phyloP scores from a whole-genome alignment of 768 basidiomycete genomes.

The Mycena vitilis region DNA sequence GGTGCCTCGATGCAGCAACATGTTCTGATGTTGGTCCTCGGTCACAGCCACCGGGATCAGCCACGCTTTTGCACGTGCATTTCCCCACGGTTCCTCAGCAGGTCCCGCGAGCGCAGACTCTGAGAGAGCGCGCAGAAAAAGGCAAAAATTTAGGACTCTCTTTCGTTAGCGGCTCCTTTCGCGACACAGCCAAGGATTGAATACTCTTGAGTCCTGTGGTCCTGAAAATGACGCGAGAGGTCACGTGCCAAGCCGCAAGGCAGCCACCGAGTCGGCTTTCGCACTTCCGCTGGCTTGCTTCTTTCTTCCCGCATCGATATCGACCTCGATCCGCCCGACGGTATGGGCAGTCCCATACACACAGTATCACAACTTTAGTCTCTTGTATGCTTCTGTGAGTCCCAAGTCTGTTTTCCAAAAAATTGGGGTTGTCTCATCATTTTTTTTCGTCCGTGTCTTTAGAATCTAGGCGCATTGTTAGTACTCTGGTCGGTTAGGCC shows the following conservation, averaged over 20 bases:
- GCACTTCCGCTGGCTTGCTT: slow-evolving; percentile 21
- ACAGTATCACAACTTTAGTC: slow-evolving; percentile 12
- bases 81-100: too few relatives aligned
- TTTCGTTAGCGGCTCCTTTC: too few relatives aligned
- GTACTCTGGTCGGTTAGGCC: slow-evolving; percentile 1
- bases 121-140: too few relatives aligned
- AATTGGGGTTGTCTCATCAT: slow-evolving; percentile 13
- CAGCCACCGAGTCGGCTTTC: not conserved
- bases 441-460: not conserved
- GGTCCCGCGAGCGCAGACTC: too few relatives aligned
- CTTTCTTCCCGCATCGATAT: slow-evolving; percentile 29
- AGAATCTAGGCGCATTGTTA: slow-evolving; percentile 33
- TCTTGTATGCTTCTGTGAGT: slow-evolving; percentile 21
- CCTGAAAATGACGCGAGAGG: not conserved
- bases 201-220: not conserved
- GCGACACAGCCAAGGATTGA: too few relatives aligned
- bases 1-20: slow-evolving; percentile 23
- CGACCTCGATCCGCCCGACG: slow-evolving; percentile 6
- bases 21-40: slow-evolving; percentile 15
- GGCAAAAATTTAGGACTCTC: too few relatives aligned
- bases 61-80: too few relatives aligned
- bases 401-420: slow-evolving; percentile 7
- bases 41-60: too few relatives aligned
- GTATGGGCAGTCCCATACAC: slow-evolving; percentile 19
- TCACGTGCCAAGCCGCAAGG: slow-evolving; percentile 8